Conservation (phyloP, 2,329 filamentous ascomycete species). For the Coleophoma eucalyptorum region DNA sequence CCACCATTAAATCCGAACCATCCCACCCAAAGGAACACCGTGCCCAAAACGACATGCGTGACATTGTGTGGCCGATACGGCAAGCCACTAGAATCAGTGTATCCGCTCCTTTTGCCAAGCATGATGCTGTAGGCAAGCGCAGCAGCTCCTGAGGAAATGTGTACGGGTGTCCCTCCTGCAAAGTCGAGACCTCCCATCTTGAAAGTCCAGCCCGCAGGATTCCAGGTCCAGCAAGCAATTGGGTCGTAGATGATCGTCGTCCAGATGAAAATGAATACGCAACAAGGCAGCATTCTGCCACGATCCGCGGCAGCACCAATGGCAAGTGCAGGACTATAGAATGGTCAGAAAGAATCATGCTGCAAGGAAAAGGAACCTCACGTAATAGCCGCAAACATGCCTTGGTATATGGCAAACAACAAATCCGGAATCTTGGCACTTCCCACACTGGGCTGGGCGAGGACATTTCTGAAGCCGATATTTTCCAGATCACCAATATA, state of each 20-base stretch:
- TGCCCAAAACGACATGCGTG: constrained; percentile 83
- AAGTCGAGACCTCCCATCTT: constrained; percentile 20
- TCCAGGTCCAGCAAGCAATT: constrained; percentile 94
- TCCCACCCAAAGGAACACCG: constrained; percentile 88
- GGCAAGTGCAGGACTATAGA: constrained; percentile 61
- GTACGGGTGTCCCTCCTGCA: constrained; percentile 58
- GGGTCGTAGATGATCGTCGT: constrained; percentile 83
- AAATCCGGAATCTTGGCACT: constrained; percentile 74
- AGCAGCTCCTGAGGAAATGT: constrained; percentile 76
- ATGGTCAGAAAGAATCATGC: neutral
- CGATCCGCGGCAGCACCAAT: constrained; percentile 81
- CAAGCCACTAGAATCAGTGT: constrained; percentile 69
- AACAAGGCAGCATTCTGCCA: constrained; percentile 80
- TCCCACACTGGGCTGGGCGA: constrained; percentile 70
- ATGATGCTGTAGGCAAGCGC: constrained; percentile 79
- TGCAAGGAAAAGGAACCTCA: constrained; percentile 1
- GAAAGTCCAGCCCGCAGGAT: constrained; percentile 66
- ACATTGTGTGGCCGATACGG: constrained; percentile 90
- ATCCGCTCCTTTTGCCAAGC: constrained; percentile 59
- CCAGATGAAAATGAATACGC: constrained; percentile 91
- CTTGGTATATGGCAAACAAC: constrained; percentile 83
- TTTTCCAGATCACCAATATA: constrained; percentile 77
- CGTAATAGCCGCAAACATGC: constrained; percentile 82
- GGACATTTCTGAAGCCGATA: constrained; percentile 71
- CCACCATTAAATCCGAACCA: constrained; percentile 95